Percentiles rank a stretch among this genome's conserved stretches.
phyloP scores from a whole-genome alignment of 2,329 filamentous ascomycete genomes.

The Colletotrichum costaricense region DNA sequence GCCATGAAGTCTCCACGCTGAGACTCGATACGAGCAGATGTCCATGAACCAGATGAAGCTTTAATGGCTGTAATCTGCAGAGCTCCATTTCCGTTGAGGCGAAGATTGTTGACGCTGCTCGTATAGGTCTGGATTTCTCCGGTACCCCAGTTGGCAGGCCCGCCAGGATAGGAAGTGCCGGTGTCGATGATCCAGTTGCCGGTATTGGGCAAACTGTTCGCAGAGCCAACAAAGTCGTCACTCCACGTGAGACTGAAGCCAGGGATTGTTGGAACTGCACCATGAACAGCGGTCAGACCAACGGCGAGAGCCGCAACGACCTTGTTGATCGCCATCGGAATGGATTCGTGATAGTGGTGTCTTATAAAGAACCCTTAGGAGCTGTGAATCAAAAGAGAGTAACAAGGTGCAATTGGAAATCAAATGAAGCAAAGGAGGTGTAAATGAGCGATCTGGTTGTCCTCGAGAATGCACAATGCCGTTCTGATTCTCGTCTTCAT shows the following conservation, averaged over 20 bases:
- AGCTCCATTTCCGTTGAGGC: constrained; percentile 60
- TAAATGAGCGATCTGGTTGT: background rate
- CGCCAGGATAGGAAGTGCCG: constrained; percentile 59
- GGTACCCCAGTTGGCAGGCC: constrained; percentile 60
- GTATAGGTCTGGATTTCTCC: constrained; percentile 61
- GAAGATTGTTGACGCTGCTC: constrained; percentile 51
- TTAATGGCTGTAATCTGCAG: constrained; percentile 57
- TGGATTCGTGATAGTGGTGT: background rate
- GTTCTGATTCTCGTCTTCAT: background rate
- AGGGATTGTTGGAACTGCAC: constrained; percentile 34
- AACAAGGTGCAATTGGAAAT: background rate
- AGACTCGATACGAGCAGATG: constrained; percentile 56
- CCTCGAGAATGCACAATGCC: background rate
- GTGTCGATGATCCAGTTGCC: constrained; percentile 56
- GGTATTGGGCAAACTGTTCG: constrained; percentile 47
- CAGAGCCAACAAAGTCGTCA: constrained; percentile 49
- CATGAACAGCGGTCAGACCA: constrained; percentile 21
- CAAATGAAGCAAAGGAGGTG: background rate
- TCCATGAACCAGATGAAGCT: constrained; percentile 52
- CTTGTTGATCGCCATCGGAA: constrained; percentile 15
- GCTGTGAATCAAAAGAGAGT: background rate
- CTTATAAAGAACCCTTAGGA: background rate
- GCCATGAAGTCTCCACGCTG: constrained; percentile 48
- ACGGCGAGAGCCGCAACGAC: constrained; percentile 8
- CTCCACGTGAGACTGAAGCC: constrained; percentile 39